phyloP scores from a whole-genome alignment of 139 green algal species.

The Tetraselmis striata region DNA sequence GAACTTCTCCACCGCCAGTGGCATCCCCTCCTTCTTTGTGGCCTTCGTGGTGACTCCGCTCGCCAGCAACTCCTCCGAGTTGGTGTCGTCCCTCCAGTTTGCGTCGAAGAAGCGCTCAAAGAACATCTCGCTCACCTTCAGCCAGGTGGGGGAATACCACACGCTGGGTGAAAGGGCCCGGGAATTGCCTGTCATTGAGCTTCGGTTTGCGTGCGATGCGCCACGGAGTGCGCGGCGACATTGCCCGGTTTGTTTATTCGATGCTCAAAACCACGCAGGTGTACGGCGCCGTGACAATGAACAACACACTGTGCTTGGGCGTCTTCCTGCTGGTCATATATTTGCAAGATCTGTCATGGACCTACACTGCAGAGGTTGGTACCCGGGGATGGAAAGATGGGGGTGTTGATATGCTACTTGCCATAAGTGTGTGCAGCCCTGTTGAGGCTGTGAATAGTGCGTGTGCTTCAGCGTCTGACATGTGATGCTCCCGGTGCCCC shows the following conservation, averaged over 20 bases:
- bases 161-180: not conserved
- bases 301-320: slow-evolving; percentile 66
- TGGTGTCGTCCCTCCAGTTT: slow-evolving; percentile 54
- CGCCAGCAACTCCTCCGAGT: slow-evolving; percentile 55
- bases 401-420: no score
- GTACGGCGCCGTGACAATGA: slow-evolving; percentile 61
- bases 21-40: slow-evolving; percentile 57
- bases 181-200: not conserved
- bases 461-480: not conserved
- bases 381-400: slow-evolving; percentile 1
- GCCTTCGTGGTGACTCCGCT: slow-evolving; percentile 55
- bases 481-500: not conserved
- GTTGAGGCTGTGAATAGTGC: no score
- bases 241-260: slow-evolving; percentile 4
- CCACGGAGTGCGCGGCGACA: no score
- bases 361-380: slow-evolving; percentile 46
- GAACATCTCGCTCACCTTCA: slow-evolving; percentile 58
- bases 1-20: slow-evolving; percentile 37
- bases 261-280: slow-evolving; percentile 27
- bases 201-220: no score
- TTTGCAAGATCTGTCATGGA: slow-evolving; percentile 37
- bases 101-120: slow-evolving; percentile 39
- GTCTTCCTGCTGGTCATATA: slow-evolving; percentile 61
- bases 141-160: slow-evolving; percentile 33
- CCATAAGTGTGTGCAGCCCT: no score